Evolutionary conservation across 2,329 filamentous ascomycete species (phyloP), one percentile per base, ranked within the genome.

Genomic region (Aspergillus tamarii): DNA sequence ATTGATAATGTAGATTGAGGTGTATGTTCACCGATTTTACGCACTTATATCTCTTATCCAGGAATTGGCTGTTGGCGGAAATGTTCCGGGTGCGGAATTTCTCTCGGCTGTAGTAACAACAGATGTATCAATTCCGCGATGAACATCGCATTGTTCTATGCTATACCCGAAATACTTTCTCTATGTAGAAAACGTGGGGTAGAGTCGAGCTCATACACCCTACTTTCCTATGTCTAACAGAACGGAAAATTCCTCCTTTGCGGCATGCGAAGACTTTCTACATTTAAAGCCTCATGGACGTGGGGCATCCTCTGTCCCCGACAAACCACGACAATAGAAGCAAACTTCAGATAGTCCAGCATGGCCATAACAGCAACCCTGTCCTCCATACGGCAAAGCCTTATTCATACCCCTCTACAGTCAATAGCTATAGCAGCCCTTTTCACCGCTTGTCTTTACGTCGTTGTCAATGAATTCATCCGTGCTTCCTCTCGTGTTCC

Each of bases 381-480:
- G 16, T 66, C 65, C 4, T 60, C 67, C 14, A 28, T 77, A 21
- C 70, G 74, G 39, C 34, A 57, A 43, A 64, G 57, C 12, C 41
- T 68, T 12, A 28, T 70, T 5, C 34, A 71, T 28, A 63, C 64
- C 39, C 72, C 72, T 21, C 59, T 67, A 52, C 73, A 68, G 28
- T 70, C 68, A 3, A 52, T 74, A 34, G 66, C 66, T 10, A 46
- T 70, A 36, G 56, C 67, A 2, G 34, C 57, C 2, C 8, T 76
- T 57, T 7, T 74, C 12, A 66, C 77, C 1, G 78, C 82, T 0
- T 53, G 82, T 34, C 62, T 82, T 55, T 85, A 85, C 69, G 65
- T 86, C 59, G 64, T 85, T 23, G 59, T 80, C 64, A 85, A 85
- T 65, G 84, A 86, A 64, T 73, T 84, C n/a, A 71, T 83, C 54